phyloP scores from a whole-genome alignment of 2,329 filamentous ascomycete species.

The Pseudogymnoascus sp. region DNA sequence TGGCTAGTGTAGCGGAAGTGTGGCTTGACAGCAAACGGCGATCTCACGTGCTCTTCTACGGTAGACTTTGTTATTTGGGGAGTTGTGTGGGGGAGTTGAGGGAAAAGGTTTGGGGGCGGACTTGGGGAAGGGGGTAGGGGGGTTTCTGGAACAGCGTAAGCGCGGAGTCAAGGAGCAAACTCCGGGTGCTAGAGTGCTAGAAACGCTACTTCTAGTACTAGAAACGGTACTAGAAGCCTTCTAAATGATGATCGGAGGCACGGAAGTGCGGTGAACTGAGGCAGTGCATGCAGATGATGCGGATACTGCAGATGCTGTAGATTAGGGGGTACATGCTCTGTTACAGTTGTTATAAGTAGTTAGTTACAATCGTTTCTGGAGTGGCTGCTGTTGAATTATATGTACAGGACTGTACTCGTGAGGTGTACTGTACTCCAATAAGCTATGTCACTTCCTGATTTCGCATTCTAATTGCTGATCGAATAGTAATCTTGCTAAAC shows the following conservation, averaged over 20 bases:
- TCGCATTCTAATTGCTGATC: neutral
- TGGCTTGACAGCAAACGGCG: neutral
- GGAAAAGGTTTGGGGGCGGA: no score
- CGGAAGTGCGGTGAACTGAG: neutral
- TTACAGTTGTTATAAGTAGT: neutral
- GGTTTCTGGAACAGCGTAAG: neutral
- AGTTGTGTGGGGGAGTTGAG: neutral
- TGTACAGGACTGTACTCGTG: no score
- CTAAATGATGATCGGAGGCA: neutral
- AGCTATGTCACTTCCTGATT: neutral
- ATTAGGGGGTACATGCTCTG: neutral
- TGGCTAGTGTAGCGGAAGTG: neutral
- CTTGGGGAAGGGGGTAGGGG: no score
- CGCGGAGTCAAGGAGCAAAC: neutral
- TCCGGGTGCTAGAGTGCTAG: no score
- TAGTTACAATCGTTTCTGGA: no score
- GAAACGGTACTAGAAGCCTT: neutral
- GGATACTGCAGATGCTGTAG: no score
- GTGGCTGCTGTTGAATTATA: no score
- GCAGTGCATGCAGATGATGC: neutral
- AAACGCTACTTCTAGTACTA: neutral
- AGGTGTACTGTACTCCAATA: no score
- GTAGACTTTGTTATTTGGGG: no score
- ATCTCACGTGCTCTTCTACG: neutral
- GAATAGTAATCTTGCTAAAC: slow-evolving; percentile 2